A percentile compares a stretch with the other conserved stretches of the same genome.
These are phyloP conservation scores for Monilinia laxa DNA, from an alignment of 2,329 filamentous ascomycete genomes.

Conservation along the genomic window DNA sequence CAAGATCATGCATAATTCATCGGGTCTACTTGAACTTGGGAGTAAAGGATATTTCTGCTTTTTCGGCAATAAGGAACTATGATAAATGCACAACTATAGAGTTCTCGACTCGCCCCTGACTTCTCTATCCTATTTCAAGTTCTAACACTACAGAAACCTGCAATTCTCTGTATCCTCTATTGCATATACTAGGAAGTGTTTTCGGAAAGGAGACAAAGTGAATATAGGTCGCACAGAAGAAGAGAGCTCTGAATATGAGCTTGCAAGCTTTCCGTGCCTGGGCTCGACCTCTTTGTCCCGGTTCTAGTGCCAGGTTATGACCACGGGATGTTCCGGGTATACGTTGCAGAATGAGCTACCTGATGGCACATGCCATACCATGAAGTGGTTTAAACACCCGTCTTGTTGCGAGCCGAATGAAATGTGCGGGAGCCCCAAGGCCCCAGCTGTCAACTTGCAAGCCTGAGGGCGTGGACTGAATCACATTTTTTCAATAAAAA, in stretches of 20 bases:
- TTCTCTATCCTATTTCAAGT: background rate
- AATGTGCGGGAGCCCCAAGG: background rate
- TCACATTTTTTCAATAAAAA: background rate
- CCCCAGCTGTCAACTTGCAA: background rate
- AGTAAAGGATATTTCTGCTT: background rate
- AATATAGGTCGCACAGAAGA: background rate
- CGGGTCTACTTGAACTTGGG: background rate
- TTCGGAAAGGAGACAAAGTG: background rate
- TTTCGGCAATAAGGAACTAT: background rate
- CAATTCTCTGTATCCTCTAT: background rate
- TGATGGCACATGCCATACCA: no score
- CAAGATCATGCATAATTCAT: background rate
- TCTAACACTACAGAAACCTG: background rate
- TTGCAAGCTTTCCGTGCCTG: background rate
- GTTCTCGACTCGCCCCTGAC: background rate
- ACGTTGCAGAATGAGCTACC: background rate
- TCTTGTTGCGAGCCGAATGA: background rate
- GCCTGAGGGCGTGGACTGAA: background rate
- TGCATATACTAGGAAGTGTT: background rate
- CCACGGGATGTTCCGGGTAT: background rate
- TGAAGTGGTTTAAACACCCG: background rate
- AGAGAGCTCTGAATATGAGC: background rate
- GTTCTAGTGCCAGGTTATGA: background rate
- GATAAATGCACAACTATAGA: no score
- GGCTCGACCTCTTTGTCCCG: background rate